Evolutionary conservation across 352 stramenopile genomes (phyloP).

Genomic region (Phytophthora quininea): DNA sequence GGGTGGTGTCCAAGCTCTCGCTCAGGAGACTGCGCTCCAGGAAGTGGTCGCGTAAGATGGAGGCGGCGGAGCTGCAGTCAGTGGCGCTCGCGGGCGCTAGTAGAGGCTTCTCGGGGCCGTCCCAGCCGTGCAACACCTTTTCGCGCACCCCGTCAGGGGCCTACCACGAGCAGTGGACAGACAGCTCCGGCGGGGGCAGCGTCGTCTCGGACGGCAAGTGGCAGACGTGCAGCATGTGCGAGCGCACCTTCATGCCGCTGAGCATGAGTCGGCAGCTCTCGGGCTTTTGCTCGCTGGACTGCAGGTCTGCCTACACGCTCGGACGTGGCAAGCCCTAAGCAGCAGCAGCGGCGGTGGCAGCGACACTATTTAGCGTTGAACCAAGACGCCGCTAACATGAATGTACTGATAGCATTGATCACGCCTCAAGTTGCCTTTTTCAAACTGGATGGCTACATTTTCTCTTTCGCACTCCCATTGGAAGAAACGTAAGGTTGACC

Average conservation of each 20-base stretch:
- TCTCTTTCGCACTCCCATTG: too few species aligned
- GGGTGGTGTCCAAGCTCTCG: slow-evolving; percentile 35
- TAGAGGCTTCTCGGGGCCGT: slow-evolving; percentile 40
- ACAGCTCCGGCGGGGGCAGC: slow-evolving; percentile 20
- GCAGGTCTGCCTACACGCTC: slow-evolving; percentile 48
- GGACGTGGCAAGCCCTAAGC: slow-evolving; percentile 20
- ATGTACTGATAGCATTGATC: not conserved
- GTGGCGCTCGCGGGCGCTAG: slow-evolving; percentile 44
- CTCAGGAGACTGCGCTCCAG: slow-evolving; percentile 26
- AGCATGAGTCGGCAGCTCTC: slow-evolving; percentile 36
- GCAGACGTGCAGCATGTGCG: slow-evolving; percentile 45
- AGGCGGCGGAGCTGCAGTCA: slow-evolving; percentile 34
- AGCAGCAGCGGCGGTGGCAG: not conserved
- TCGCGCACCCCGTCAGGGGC: slow-evolving; percentile 26
- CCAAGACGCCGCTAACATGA: not conserved
- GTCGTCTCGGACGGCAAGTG: slow-evolving; percentile 15
- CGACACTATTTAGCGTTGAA: too few species aligned
- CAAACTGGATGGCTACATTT: not conserved
- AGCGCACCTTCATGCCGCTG: slow-evolving; percentile 37
- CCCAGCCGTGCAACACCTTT: slow-evolving; percentile 45
- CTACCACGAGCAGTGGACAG: slow-evolving; percentile 24
- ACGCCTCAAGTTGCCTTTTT: not conserved
- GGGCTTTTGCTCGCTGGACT: slow-evolving; percentile 49
- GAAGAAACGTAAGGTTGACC: not conserved
- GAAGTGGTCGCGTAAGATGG: slow-evolving; percentile 27